Evolutionary conservation across 805 yeast genomes (phyloP).

Genomic region (Kluyveromyces aestuarii): DNA sequence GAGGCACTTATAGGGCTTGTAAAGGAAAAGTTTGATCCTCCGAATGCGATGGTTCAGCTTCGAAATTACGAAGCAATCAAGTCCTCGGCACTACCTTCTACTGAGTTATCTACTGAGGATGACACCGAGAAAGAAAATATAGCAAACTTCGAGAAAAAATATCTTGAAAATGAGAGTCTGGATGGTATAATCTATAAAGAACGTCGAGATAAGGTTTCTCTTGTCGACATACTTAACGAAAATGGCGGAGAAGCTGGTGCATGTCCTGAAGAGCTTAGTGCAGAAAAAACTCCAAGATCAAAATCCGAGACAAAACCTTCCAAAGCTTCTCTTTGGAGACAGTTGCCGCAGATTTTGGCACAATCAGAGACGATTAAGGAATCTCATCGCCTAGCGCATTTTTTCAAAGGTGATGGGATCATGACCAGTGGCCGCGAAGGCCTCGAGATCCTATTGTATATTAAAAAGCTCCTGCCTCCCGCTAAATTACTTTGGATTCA

Average conservation of each 20-base stretch:
- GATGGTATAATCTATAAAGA: constrained; percentile 24
- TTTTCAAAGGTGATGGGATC: not conserved
- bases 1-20: not conserved
- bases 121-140: not conserved
- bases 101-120: not conserved
- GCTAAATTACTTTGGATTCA: constrained; percentile 38
- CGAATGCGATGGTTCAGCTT: not conserved
- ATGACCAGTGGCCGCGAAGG: constrained; percentile 7
- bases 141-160: constrained; percentile 20
- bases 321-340: not conserved
- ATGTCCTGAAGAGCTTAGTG: not conserved
- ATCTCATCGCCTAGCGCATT: not conserved
- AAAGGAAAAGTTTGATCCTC: constrained; percentile 4
- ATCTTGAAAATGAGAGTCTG: constrained; percentile 31
- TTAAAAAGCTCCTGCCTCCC: constrained; percentile 35
- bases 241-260: not conserved
- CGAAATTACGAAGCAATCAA: not conserved
- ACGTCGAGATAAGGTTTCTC: constrained; percentile 3
- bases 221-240: constrained; percentile 6
- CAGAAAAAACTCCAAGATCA: not conserved
- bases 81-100: not conserved
- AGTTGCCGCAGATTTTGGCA: not conserved
- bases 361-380: not conserved
- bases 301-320: not conserved
- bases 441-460: constrained; percentile 16